Percentiles rank a stretch among this genome's conserved stretches.
phyloP scores from a whole-genome alignment of 1,139 yeast species.

The Debaryomyces sp. region DNA sequence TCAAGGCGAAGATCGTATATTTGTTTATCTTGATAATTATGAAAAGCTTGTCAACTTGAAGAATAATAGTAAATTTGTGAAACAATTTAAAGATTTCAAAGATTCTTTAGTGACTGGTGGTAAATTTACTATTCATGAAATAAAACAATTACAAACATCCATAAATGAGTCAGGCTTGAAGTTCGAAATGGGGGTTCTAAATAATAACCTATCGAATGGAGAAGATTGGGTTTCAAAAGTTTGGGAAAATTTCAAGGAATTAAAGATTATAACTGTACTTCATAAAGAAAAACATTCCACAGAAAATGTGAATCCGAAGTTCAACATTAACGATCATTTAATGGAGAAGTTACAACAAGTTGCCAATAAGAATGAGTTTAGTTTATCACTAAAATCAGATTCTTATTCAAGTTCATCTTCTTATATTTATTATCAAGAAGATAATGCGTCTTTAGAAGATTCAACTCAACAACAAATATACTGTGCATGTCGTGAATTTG shows the following conservation, averaged over 20 bases:
- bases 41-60: conserved; percentile 32
- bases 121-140: conserved; percentile 24
- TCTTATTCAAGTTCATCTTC: conserved; percentile 33
- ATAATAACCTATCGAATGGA: conserved; percentile 25
- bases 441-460: conserved; percentile 14
- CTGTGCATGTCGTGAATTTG: conserved; percentile 72
- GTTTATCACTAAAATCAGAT: conserved; percentile 45
- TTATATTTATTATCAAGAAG: conserved; percentile 16
- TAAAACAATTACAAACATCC: conserved; percentile 25
- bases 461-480: conserved; percentile 34
- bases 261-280: conserved; percentile 29
- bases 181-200: conserved; percentile 22
- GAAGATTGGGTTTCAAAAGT: conserved; percentile 45
- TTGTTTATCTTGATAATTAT: conserved; percentile 30
- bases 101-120: conserved; percentile 3
- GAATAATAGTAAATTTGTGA: conserved; percentile 24
- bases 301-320: conserved; percentile 21
- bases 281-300: conserved; percentile 16
- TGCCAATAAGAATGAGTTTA: conserved; percentile 33
- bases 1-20: conserved; percentile 16
- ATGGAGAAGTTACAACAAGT: conserved; percentile 32
- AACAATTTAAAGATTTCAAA: conserved; percentile 21
- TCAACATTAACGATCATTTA: conserved; percentile 23
- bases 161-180: conserved; percentile 30
- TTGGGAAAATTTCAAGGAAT: conserved; percentile 35